Evolutionary conservation across 2,329 filamentous ascomycete genomes (phyloP).

Genomic region (Fusarium longipes): DNA sequence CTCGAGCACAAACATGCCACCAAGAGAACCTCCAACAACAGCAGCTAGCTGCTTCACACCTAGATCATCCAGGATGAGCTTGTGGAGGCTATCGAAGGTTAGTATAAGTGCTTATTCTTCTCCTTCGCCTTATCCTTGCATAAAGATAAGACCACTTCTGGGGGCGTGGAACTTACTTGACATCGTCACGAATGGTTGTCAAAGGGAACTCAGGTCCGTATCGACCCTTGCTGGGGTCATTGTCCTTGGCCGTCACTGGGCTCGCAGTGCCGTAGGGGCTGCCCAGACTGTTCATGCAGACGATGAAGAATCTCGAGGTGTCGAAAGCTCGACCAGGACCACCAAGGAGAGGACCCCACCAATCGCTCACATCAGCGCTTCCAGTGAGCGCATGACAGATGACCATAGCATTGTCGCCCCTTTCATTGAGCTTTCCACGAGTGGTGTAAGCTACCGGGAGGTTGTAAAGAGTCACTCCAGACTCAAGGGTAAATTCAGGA

Average conservation of each 20-base stretch:
- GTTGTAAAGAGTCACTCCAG: slow-evolving; percentile 84
- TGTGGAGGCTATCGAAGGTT: slow-evolving; percentile 71
- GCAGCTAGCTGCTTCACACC: slow-evolving; percentile 82
- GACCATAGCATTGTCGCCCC: slow-evolving; percentile 75
- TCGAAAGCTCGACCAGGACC: slow-evolving; percentile 84
- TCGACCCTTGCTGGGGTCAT: slow-evolving; percentile 75
- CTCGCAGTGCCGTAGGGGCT: slow-evolving; percentile 90
- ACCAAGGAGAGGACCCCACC: slow-evolving; percentile 87
- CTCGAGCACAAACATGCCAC: slow-evolving; percentile 90
- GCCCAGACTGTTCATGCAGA: slow-evolving; percentile 87
- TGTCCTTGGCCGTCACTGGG: slow-evolving; percentile 88
- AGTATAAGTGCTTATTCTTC: slow-evolving; percentile 15
- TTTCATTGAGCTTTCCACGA: slow-evolving; percentile 68
- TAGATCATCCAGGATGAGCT: slow-evolving; percentile 80
- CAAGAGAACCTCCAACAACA: slow-evolving; percentile 86
- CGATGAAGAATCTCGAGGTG: slow-evolving; percentile 83
- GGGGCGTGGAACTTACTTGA: slow-evolving; percentile 73
- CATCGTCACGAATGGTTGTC: slow-evolving; percentile 95
- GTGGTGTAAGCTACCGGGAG: slow-evolving; percentile 76
- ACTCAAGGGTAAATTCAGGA: slow-evolving; percentile 92
- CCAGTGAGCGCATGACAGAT: slow-evolving; percentile 88
- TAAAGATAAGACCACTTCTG: no score
- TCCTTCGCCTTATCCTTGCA: neutral
- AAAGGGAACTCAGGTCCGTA: slow-evolving; percentile 97
- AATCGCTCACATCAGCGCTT: slow-evolving; percentile 85